Percentiles rank a stretch among this genome's conserved stretches.
phyloP scores from a whole-genome alignment of 225 moss, liverwort and hornwort genomes.

The Marchantia polymorpha region DNA sequence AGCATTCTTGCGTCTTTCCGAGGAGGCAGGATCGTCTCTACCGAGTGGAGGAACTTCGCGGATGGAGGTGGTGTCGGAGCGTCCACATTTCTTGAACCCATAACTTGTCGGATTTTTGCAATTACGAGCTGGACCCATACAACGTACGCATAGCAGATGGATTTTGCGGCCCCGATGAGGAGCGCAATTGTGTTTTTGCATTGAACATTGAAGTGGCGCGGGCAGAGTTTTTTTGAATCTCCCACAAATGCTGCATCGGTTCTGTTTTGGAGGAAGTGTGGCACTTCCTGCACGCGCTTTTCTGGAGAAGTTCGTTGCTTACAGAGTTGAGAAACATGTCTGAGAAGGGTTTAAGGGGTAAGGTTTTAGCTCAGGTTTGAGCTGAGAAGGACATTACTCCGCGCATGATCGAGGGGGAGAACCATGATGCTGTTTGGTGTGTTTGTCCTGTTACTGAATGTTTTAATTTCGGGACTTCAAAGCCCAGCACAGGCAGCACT shows the following conservation, averaged over 20 bases:
- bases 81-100: not conserved
- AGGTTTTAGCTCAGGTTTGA: slow-evolving; percentile 15
- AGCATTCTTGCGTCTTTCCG: not conserved
- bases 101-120: not conserved
- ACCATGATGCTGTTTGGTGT: slow-evolving; percentile 1
- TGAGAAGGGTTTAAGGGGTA: slow-evolving; percentile 8
- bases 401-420: slow-evolving; percentile 9
- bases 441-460: slow-evolving; percentile 35
- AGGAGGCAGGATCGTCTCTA: not conserved
- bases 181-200: not conserved
- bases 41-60: not conserved
- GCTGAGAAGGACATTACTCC: not conserved
- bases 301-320: not conserved
- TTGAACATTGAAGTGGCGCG: not conserved
- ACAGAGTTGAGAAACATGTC: not conserved
- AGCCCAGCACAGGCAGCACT: slow-evolving; percentile 32
- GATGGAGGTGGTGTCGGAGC: not conserved
- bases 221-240: not conserved
- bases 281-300: not conserved
- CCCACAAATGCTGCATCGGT: not conserved
- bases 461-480: slow-evolving; percentile 32
- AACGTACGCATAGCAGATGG: not conserved
- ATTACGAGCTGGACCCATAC: not conserved
- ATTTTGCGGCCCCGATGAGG: not conserved
- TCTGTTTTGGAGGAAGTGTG: not conserved